phyloP scores from a whole-genome alignment of 495 filamentous ascomycete genomes.

The Friedmanniomyces simplex region DNA sequence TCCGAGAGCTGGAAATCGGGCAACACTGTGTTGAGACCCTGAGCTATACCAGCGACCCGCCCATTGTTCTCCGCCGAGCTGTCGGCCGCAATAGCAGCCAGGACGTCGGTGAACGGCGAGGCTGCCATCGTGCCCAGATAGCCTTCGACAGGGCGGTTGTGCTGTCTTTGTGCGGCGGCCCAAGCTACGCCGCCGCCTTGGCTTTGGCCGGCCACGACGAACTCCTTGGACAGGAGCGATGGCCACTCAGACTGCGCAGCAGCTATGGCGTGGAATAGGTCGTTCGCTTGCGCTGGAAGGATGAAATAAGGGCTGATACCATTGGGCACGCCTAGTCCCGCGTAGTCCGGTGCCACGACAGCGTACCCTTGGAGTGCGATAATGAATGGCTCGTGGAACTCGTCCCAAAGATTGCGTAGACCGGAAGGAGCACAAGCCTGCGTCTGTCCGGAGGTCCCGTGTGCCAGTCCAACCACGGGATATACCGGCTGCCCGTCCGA shows the following conservation, averaged over 20 bases:
- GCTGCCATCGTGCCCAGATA: conserved; percentile 37
- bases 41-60: conserved; percentile 7
- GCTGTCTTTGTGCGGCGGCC: conserved; percentile 35
- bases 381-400: conserved; percentile 34
- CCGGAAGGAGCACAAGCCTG: conserved; percentile 37
- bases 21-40: conserved; percentile 1
- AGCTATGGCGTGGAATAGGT: conserved; percentile 36
- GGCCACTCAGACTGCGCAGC: conserved; percentile 38
- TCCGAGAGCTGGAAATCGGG: conserved; percentile 5
- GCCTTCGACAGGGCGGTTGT: conserved; percentile 24
- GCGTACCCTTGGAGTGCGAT: conserved; percentile 40
- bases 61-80: conserved; percentile 7
- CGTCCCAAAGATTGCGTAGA: conserved; percentile 39
- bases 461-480: conserved; percentile 43
- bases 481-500: not conserved
- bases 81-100: conserved; percentile 16
- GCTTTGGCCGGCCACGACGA: conserved; percentile 40
- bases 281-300: conserved; percentile 36
- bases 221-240: conserved; percentile 27
- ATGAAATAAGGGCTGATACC: conserved; percentile 33
- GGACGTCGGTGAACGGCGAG: conserved; percentile 30
- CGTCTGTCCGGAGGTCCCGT: conserved; percentile 43
- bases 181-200: conserved; percentile 41
- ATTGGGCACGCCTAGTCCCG: conserved; percentile 40
- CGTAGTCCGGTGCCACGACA: conserved; percentile 48